Evolutionary conservation across 805 yeast species (phyloP).

Genomic region (Schwanniomyces pseudopolymorphus): DNA sequence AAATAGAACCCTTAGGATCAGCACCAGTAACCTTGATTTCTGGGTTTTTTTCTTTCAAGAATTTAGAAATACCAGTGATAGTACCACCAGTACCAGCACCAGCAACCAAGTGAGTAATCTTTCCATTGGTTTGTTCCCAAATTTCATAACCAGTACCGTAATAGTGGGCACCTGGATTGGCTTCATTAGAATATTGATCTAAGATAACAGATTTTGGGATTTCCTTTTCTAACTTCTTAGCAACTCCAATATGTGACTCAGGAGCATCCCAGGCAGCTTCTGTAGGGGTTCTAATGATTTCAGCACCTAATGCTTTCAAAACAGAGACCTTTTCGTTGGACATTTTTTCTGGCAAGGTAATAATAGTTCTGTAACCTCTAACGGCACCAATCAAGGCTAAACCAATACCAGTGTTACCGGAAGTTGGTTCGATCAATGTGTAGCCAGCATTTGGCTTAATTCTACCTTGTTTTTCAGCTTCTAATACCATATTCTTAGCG

Average conservation of each 20-base stretch:
- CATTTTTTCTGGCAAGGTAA: constrained; percentile 90
- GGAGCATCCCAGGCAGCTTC: constrained; percentile 94
- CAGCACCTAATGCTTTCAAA: constrained; percentile 86
- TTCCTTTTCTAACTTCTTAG: constrained; percentile 74
- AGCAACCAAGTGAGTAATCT: constrained; percentile 73
- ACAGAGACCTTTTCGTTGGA: constrained; percentile 88
- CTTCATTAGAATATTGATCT: constrained; percentile 77
- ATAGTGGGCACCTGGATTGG: constrained; percentile 83
- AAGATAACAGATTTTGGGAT: constrained; percentile 81
- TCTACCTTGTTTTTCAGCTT: constrained; percentile 74
- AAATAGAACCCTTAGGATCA: constrained; percentile 84
- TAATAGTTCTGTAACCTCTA: constrained; percentile 81
- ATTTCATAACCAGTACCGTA: constrained; percentile 83
- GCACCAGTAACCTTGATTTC: constrained; percentile 70
- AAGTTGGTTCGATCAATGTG: constrained; percentile 84
- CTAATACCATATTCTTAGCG: constrained; percentile 82
- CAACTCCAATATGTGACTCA: constrained; percentile 88
- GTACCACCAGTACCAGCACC: constrained; percentile 99
- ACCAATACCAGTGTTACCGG: constrained; percentile 92
- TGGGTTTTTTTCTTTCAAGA: constrained; percentile 68
- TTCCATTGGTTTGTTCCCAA: constrained; percentile 75
- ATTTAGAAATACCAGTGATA: constrained; percentile 85
- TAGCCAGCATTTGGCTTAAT: constrained; percentile 70
- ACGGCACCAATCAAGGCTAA: constrained; percentile 85
- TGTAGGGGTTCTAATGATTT: constrained; percentile 86